Evolutionary conservation across 768 basidiomycete genomes (phyloP), one percentile per base, ranked within the genome.

Genomic region (Gyrodon lividus): DNA sequence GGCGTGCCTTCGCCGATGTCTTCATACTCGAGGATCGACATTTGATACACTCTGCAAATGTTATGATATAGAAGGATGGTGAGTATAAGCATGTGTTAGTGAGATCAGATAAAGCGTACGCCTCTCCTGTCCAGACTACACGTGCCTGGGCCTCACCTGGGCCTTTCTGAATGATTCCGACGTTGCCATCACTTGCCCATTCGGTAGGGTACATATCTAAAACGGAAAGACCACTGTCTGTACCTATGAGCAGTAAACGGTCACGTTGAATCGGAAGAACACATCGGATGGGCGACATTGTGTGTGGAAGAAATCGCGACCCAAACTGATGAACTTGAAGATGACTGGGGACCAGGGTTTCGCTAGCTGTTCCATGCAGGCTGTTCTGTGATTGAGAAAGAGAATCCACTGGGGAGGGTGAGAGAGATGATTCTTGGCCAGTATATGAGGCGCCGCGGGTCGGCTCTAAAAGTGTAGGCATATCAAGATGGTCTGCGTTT

Each of bases 281-380:
- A 66, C 87, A 86, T 49, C 83, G 81, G 53, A 93, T 92, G 28
- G 79, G 88, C 0, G 80, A 76, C 2, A 80, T 86, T 14, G 89
- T 72, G 60, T 93, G 91, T 10, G 91, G 90, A 30, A 93, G 74
- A 65, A 93, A 93, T 14, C 90, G 80, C 17, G 90, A 92, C 19
- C 91, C 91, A 63, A 93, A 92, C 37, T 88, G 80, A 59, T 85
- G 84, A 43, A 92, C 67, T 55, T 78, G 78, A 19, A 91, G 70
- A 59, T 83, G 87, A 2, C 79, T 83, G 0, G 89, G 87, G 67
- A 64, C n/a, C 81, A 72, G 19, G 57, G 70, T 61, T 83, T 80
- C 64, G 74, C 77, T 39, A 76, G 79, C 33, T 74, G 67, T 44
- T 69, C 58, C 57, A 24, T 63, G 65, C 70, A 39, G 70, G 41